These are phyloP conservation scores for Aureobasidium namibiae DNA, from an alignment of 2,329 filamentous ascomycete species.

Conservation along the genomic window DNA sequence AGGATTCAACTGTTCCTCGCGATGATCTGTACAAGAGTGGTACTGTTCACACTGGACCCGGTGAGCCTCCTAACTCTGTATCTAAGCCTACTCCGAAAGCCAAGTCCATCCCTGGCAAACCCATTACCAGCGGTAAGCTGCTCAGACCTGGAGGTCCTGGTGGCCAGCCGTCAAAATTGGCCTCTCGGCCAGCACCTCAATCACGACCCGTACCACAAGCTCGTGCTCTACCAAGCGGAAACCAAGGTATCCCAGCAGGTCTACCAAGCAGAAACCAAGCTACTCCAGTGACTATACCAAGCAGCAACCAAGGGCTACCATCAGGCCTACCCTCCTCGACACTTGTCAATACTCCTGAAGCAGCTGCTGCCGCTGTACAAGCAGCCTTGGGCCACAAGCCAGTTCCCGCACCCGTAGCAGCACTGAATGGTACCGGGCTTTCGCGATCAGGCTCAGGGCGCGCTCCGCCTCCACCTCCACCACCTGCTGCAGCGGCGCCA, in stretches of 20 bases:
- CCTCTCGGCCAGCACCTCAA: conserved; percentile 38
- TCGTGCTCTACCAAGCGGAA: conserved; percentile 25
- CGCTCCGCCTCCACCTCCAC: conserved; percentile 54
- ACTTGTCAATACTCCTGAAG: conserved; percentile 32
- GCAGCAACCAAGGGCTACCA: conserved; percentile 11
- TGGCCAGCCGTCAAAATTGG: conserved; percentile 67
- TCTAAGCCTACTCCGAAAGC: conserved; percentile 80
- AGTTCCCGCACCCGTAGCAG: conserved; percentile 42
- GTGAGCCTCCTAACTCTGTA: conserved; percentile 72
- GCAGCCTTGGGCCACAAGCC: conserved; percentile 22
- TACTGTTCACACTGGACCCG: conserved; percentile 75
- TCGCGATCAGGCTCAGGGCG: conserved; percentile 35
- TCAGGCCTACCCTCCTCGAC: conserved; percentile 19
- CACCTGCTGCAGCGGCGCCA: conserved; percentile 51
- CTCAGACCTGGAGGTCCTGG: conserved; percentile 84
- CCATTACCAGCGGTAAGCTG: conserved; percentile 88
- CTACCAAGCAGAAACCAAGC: conserved; percentile 20
- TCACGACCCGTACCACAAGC: conserved; percentile 42
- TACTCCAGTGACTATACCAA: conserved; percentile 19
- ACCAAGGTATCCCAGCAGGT: neutral
- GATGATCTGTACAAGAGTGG: conserved; percentile 92
- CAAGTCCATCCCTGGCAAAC: conserved; percentile 77
- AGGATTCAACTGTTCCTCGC: conserved; percentile 64
- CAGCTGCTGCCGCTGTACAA: conserved; percentile 38
- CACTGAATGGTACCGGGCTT: conserved; percentile 39